Conservation (phyloP, 148 eudicot species). For the Rhododendron mucronatum region DNA sequence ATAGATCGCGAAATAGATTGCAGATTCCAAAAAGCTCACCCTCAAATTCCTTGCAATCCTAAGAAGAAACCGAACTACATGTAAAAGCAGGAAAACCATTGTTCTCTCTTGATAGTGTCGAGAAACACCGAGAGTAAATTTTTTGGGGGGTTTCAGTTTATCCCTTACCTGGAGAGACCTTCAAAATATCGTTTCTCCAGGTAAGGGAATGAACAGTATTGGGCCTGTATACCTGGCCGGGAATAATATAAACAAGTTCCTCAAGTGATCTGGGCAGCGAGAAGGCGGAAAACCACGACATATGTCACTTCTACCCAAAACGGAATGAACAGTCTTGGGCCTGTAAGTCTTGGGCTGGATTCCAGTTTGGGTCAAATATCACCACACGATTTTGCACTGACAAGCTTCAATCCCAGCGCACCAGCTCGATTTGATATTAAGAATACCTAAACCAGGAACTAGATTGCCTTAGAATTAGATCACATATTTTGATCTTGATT, state of each 20-base stretch:
- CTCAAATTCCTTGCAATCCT: conserved; percentile 90
- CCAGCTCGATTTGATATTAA: conserved; percentile 6
- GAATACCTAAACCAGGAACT: background rate
- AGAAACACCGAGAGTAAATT: background rate
- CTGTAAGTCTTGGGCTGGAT: conserved; percentile 52
- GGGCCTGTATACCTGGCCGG: conserved; percentile 67
- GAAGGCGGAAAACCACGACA: conserved; percentile 80
- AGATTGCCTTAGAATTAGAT: background rate
- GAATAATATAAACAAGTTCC: conserved; percentile 88
- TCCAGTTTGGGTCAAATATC: conserved; percentile 7
- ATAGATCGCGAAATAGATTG: conserved; percentile 87
- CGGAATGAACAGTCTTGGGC: conserved; percentile 93
- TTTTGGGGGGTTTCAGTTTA: background rate
- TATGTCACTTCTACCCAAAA: conserved; percentile 92
- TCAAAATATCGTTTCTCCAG: conserved; percentile 83
- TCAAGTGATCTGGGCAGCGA: conserved; percentile 96
- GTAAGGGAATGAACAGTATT: too few species aligned
- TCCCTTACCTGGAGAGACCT: conserved; percentile 83
- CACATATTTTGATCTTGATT: background rate
- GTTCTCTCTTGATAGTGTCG: background rate
- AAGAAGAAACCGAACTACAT: conserved; percentile 13
- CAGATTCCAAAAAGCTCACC: conserved; percentile 93
- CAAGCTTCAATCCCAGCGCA: conserved; percentile 9
- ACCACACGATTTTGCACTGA: conserved; percentile 4
- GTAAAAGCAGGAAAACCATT: background rate